Evolutionary conservation across 805 yeast species (phyloP).

Genomic region (Ogataea glucozyma): DNA sequence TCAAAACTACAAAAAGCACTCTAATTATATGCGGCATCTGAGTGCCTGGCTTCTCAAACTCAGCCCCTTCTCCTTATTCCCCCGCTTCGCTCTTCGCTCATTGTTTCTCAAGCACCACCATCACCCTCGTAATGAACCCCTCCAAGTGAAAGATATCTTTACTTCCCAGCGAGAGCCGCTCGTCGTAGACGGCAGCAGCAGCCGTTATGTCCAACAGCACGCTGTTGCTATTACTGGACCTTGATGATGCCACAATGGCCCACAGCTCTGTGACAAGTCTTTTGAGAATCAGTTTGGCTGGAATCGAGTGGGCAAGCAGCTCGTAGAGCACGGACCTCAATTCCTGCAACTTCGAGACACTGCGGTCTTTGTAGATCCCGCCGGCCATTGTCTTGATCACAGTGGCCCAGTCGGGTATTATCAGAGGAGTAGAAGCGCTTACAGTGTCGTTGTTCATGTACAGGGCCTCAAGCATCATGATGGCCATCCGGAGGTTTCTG

Average conservation of each 20-base stretch:
- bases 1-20: no score
- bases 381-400: constrained; percentile 68
- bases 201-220: constrained; percentile 52
- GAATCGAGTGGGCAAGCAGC: constrained; percentile 88
- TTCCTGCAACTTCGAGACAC: constrained; percentile 61
- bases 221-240: constrained; percentile 21
- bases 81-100: not conserved
- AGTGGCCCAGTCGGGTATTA: constrained; percentile 87
- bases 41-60: no score
- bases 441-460: constrained; percentile 64
- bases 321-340: constrained; percentile 76
- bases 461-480: constrained; percentile 81
- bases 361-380: constrained; percentile 58
- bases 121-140: constrained; percentile 86
- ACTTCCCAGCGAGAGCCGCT: constrained; percentile 79
- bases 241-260: constrained; percentile 22
- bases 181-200: constrained; percentile 72
- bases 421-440: constrained; percentile 47
- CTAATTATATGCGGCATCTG: no score
- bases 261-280: constrained; percentile 44
- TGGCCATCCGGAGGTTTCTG: constrained; percentile 75
- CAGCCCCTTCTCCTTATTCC: no score
- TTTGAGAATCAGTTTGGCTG: constrained; percentile 78
- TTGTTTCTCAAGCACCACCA: constrained; percentile 67
- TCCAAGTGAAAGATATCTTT: constrained; percentile 93